Conservation (phyloP, 805 yeast species). For the Hanseniaspora pseudoguilliermondii region DNA sequence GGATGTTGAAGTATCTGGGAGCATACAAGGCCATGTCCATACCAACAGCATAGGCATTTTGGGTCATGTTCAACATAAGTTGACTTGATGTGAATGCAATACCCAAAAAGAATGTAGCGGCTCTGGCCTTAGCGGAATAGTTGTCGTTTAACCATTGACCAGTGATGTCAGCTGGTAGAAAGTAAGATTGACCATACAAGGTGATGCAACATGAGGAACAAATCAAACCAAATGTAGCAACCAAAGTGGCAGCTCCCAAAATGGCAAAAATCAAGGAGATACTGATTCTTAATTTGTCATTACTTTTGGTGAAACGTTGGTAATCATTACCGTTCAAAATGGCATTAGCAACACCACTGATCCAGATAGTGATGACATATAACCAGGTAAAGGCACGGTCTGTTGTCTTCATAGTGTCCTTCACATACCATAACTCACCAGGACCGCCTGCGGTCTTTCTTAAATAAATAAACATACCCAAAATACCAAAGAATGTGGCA, state of each 20-base stretch:
- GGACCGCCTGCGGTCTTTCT: constrained; percentile 25
- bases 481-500: constrained; percentile 22
- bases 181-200: constrained; percentile 28
- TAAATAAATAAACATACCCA: constrained; percentile 26
- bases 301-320: constrained; percentile 29
- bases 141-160: constrained; percentile 30
- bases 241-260: constrained; percentile 28
- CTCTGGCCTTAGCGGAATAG: constrained; percentile 28
- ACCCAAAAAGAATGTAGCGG: constrained; percentile 33
- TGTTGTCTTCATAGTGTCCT: constrained; percentile 21
- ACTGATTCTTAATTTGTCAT: constrained; percentile 13
- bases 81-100: constrained; percentile 29
- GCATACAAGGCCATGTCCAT: constrained; percentile 29
- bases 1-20: constrained; percentile 27
- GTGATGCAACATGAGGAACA: constrained; percentile 28
- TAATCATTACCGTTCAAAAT: constrained; percentile 33
- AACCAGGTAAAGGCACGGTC: constrained; percentile 25
- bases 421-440: constrained; percentile 25
- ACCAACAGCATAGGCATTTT: constrained; percentile 31
- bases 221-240: constrained; percentile 32
- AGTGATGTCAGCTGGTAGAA: constrained; percentile 31
- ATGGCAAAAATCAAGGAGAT: constrained; percentile 19
- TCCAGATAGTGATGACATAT: constrained; percentile 31
- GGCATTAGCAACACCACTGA: constrained; percentile 30
- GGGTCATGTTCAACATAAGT: constrained; percentile 27